Evolutionary conservation across 805 yeast genomes (phyloP), one percentile per base, ranked within the genome.

Genomic region (Yamadazyma nakazawae): DNA sequence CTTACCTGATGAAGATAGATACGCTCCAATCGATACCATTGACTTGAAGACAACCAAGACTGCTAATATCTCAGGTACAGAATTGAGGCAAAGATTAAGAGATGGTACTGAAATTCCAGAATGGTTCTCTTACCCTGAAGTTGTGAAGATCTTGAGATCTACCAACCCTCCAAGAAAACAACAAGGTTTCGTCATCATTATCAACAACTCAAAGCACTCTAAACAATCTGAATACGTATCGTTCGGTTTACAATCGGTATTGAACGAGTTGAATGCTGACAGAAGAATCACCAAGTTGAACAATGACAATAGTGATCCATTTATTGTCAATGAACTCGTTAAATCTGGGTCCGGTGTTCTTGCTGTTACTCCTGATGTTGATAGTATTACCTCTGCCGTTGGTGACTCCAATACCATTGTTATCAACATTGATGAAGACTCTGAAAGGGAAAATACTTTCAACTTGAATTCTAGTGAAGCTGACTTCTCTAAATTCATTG

Each of bases 91-190:
- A 67, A 82, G 92, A 55, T 80, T 91, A 63, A 84, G 82, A 72
- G 85, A 84, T 51, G 97, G 97, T 49, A 77, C 85, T 37, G 84
- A 84, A 52, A 92, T 91, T 57, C 98, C 98, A 53, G 94, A 81
- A 63, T 91, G 98, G 98, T 91, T 92, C 70, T 88, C 97, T 5
- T 91, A 91, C 70, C 96, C 97, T 2, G 97, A 91, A 68, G 97
- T 92, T 44, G 98, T 92, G 50, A 79, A 80, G 65, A 90, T 92
- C 50, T 78, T 91, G 59, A 84, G 98, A 64, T 92, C 88, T 59
- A 81, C 91, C 39, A 91, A 91, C 66, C 97, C 97, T 47, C 96
- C 98, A 53, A 82, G 97, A 69, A 80, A 76, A 49, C 66, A 76
- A 49, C 98, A 92, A 72, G 98, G 98, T 31, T 92, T 91, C 67